Percentiles rank a stretch among this genome's conserved stretches.
Evolutionary conservation across 805 yeast species (phyloP).

Genomic region (Peterozyma xylosa): DNA sequence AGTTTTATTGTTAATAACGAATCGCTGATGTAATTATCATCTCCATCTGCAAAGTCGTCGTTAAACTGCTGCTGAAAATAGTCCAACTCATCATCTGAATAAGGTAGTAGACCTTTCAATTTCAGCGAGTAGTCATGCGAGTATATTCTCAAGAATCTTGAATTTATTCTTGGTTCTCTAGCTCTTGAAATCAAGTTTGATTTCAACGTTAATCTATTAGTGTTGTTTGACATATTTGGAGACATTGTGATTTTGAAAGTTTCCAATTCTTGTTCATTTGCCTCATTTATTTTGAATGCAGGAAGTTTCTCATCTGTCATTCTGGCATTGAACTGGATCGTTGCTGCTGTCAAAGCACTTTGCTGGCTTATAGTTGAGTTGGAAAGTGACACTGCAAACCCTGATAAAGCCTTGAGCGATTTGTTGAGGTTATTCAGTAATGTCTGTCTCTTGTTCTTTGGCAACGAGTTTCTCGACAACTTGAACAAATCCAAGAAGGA

Average conservation of each 20-base stretch:
- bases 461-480: neutral
- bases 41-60: conserved; percentile 11
- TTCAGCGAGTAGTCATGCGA: conserved; percentile 41
- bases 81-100: conserved; percentile 26
- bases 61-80: conserved; percentile 21
- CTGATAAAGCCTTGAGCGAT: conserved; percentile 3
- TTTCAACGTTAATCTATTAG: neutral
- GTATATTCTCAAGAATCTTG: conserved; percentile 39
- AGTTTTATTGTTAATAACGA: conserved; percentile 17
- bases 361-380: neutral
- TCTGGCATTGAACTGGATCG: conserved; percentile 5
- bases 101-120: conserved; percentile 21
- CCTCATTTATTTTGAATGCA: neutral
- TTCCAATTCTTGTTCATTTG: neutral
- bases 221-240: neutral
- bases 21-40: neutral
- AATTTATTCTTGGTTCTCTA: conserved; percentile 45
- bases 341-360: neutral
- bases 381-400: conserved; percentile 2
- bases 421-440: neutral
- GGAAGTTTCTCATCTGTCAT: conserved; percentile 7
- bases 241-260: neutral
- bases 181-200: conserved; percentile 1
- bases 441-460: neutral
- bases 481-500: neutral